These are phyloP conservation scores for Articulospora tetracladia DNA, from an alignment of 495 filamentous ascomycete species.

Conservation along the genomic window DNA sequence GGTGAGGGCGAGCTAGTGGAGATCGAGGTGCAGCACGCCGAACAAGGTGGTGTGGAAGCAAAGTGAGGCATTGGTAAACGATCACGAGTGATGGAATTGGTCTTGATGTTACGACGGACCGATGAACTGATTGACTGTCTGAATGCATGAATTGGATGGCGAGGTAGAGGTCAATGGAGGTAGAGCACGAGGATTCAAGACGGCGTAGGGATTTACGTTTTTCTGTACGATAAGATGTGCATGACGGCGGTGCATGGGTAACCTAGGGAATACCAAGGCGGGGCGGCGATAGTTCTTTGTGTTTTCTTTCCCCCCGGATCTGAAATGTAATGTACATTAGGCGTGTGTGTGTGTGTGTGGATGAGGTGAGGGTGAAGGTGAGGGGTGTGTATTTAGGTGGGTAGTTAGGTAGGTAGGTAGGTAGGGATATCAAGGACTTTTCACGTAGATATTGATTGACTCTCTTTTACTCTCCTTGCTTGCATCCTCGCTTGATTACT, in stretches of 20 bases:
- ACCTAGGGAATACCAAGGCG: background rate
- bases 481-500: too few species aligned
- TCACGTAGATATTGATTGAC: too few species aligned
- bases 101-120: too few species aligned
- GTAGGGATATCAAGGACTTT: background rate
- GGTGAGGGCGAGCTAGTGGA: slow-evolving; percentile 26
- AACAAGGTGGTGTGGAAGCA: slow-evolving; percentile 16
- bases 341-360: background rate
- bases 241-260: background rate
- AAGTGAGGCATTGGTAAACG: slow-evolving; percentile 12
- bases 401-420: background rate
- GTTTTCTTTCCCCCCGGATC: background rate
- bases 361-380: background rate
- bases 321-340: background rate
- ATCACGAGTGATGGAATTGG: background rate
- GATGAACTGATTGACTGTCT: too few species aligned
- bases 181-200: background rate
- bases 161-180: background rate
- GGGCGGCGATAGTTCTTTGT: background rate
- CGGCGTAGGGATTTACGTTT: background rate
- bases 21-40: slow-evolving; percentile 25
- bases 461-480: too few species aligned
- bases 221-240: background rate
- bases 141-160: background rate
- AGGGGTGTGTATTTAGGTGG: background rate